Evolutionary conservation across 305 asterid genomes (phyloP).

Genomic region (Withania somnifera): DNA sequence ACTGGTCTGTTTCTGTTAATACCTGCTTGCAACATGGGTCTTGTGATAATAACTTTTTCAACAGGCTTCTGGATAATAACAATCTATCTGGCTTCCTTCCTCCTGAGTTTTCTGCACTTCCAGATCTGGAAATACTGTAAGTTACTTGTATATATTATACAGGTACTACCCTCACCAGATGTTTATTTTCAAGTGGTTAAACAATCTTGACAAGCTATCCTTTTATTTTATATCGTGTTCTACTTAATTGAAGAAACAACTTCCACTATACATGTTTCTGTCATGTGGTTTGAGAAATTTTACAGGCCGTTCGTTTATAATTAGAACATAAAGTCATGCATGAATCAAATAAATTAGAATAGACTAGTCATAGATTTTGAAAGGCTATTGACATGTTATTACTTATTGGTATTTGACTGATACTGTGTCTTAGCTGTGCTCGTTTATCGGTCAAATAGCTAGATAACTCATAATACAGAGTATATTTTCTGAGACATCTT

Average conservation of each 20-base stretch:
- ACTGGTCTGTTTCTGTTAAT: not conserved
- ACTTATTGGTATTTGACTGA: not conserved
- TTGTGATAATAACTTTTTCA: not conserved
- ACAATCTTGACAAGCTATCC: not conserved
- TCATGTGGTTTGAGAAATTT: not conserved
- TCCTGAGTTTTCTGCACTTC: constrained; percentile 19
- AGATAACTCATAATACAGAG: not conserved
- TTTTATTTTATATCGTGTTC: not conserved
- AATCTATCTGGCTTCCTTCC: constrained; percentile 38
- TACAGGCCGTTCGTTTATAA: not conserved
- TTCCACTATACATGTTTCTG: not conserved
- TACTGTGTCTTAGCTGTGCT: not conserved
- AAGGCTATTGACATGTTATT: not conserved
- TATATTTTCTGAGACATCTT: not conserved
- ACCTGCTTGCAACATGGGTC: not conserved
- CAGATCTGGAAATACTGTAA: constrained; percentile 27
- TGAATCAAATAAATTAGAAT: not conserved
- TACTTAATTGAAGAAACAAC: not conserved
- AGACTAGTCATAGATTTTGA: not conserved
- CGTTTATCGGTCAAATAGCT: not conserved
- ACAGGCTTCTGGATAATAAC: constrained; percentile 41
- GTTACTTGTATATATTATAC: constrained; percentile 8
- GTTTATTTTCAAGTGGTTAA: not conserved
- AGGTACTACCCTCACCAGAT: not conserved
- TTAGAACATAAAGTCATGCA: not conserved